Evolutionary conservation across 768 basidiomycete genomes (phyloP).

Genomic region (Ramaria sp.): DNA sequence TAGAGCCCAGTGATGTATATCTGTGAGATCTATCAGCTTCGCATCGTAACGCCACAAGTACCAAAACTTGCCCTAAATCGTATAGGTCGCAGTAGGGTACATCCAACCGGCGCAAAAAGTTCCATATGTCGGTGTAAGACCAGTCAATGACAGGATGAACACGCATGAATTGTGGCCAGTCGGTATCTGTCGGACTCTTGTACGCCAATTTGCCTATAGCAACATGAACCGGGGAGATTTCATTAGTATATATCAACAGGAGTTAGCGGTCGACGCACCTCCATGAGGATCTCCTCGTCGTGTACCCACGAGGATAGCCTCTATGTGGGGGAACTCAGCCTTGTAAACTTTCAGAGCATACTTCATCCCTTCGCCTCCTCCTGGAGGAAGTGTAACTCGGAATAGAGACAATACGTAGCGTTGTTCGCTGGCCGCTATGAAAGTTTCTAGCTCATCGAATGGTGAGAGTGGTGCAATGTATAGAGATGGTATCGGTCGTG

Average conservation of each 20-base stretch:
- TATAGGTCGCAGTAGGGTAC: constrained; percentile 87
- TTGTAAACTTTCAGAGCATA: constrained; percentile 68
- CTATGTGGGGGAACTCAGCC: constrained; percentile 48
- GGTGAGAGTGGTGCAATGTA: constrained; percentile 90
- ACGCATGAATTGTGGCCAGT: constrained; percentile 84
- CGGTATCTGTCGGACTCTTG: constrained; percentile 72
- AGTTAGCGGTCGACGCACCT: constrained; percentile 40
- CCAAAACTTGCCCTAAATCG: constrained; percentile 65
- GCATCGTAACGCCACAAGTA: neutral
- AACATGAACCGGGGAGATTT: neutral
- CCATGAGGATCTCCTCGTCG: constrained; percentile 88
- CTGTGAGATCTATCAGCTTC: constrained; percentile 27
- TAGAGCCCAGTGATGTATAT: constrained; percentile 96
- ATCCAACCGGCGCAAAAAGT: constrained; percentile 58
- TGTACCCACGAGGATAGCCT: constrained; percentile 83
- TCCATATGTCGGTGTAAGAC: constrained; percentile 86
- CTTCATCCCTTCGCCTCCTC: constrained; percentile 67
- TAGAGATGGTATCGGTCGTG: constrained; percentile 45
- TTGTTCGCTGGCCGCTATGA: constrained; percentile 54
- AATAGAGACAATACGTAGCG: constrained; percentile 72
- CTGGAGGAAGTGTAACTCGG: constrained; percentile 27
- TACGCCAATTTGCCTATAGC: constrained; percentile 57
- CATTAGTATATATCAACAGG: neutral
- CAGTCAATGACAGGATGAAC: constrained; percentile 96
- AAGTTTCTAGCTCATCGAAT: constrained; percentile 72